Evolutionary conservation across 495 filamentous ascomycete species (phyloP), one percentile per base, ranked within the genome.

Genomic region (Penicillium simplicissimum): DNA sequence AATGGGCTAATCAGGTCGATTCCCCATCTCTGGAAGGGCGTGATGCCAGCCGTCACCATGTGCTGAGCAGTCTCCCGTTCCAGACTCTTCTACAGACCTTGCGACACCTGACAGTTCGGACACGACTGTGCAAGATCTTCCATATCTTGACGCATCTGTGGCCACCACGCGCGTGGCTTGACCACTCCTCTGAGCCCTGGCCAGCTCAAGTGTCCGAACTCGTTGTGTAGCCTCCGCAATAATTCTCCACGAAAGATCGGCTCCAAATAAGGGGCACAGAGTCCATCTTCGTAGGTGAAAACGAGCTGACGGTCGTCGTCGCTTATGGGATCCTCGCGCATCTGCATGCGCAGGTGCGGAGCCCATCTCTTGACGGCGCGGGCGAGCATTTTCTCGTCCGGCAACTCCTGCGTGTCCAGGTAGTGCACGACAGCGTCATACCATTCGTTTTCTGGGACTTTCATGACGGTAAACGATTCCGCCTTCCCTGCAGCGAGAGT

Each of bases 171-270:
- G 0, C 15, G 4, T 0, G 8, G 25, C 0, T 13, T 10, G 1
- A 62, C 21, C 8, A 61, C 10, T 0, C 40, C 36, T 23, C 57
- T 42, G 28, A 62, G 34, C n/a, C 35, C 8, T 0, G 15, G 15
- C 13, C 28, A 62, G 8, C 17, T 8, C 7, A 62, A 14, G 25
- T 62, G 45, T 1, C 53, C 42, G 42, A 42, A 61, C 0, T 61
- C 14, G 0, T 52, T n/a, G n/a, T n/a, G n/a, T n/a, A n/a, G n/a
- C n/a, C n/a, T n/a, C n/a, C n/a, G n/a, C n/a, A n/a, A n/a, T 11
- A 52, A 8, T 0, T 56, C 10, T 2, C 15, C 19, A 55, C 40
- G 40, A 3, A 40, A 49, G 25, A 10, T 13, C 8, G 11, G 25
- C 5, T 28, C 49, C 35, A 35, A 35, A 55, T 40, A 55, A 0